phyloP scores from a whole-genome alignment of 139 green algal species.

The Pleodorina starrii region DNA sequence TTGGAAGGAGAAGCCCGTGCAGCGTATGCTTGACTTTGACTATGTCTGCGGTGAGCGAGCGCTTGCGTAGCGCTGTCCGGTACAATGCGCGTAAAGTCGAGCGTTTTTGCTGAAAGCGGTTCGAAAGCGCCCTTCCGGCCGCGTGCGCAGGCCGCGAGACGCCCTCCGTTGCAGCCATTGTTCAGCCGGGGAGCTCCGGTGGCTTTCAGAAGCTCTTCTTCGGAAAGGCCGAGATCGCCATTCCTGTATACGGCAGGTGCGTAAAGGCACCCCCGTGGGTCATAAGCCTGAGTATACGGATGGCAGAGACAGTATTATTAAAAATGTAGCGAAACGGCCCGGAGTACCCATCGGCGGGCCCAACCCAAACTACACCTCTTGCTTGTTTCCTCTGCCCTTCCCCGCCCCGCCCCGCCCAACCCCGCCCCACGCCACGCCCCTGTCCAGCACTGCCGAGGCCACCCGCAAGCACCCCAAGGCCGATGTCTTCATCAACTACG shows the following conservation, averaged over 20 bases:
- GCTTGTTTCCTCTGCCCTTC: too few species aligned
- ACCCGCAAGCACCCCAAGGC: conserved; percentile 81
- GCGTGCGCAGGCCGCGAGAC: conserved; percentile 75
- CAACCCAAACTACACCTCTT: too few species aligned
- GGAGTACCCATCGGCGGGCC: too few species aligned
- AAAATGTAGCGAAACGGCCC: too few species aligned
- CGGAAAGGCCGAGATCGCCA: conserved; percentile 90
- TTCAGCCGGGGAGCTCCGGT: conserved; percentile 84
- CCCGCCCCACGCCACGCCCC: background rate
- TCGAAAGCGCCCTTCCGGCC: too few species aligned
- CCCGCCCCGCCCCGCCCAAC: too few species aligned
- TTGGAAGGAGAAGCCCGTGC: conserved; percentile 84
- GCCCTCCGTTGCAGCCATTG: conserved; percentile 89
- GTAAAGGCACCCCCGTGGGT: too few species aligned
- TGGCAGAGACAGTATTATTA: too few species aligned
- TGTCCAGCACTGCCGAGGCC: conserved; percentile 79
- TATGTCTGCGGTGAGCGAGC: conserved; percentile 84
- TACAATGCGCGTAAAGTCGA: too few species aligned
- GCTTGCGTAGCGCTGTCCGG: too few species aligned
- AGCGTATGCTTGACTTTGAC: conserved; percentile 98
- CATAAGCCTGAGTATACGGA: too few species aligned
- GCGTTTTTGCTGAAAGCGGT: too few species aligned
- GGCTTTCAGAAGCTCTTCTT: conserved; percentile 97
- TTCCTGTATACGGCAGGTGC: conserved; percentile 83
- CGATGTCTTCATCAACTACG: conserved; percentile 98